Percentiles rank a stretch among this genome's conserved stretches.
Conservation (phyloP, 1,284 basidiomycete species). For the Porogramme epimiltina region DNA sequence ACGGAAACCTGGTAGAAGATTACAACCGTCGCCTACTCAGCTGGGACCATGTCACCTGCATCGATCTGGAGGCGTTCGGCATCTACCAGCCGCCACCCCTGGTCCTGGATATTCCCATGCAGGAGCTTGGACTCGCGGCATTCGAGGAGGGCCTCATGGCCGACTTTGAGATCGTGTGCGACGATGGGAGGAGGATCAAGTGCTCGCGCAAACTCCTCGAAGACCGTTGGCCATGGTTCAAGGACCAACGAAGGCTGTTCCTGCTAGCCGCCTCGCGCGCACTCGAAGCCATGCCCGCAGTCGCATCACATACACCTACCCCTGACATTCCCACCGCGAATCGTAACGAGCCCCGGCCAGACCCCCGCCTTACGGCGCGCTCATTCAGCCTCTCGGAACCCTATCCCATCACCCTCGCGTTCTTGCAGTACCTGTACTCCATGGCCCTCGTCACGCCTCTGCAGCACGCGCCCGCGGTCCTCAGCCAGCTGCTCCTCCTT, state of each 20-base stretch:
- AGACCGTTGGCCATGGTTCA: conserved; percentile 94
- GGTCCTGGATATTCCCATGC: conserved; percentile 70
- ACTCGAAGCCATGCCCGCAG: conserved; percentile 57
- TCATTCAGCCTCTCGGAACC: conserved; percentile 85
- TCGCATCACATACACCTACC: conserved; percentile 57
- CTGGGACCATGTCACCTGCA: conserved; percentile 88
- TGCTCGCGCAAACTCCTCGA: conserved; percentile 84
- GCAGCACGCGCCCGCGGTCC: conserved; percentile 87
- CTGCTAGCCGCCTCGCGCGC: conserved; percentile 54
- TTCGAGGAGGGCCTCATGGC: conserved; percentile 76
- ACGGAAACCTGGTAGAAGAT: conserved; percentile 87
- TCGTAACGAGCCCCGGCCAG: conserved; percentile 51
- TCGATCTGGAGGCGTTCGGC: conserved; percentile 92
- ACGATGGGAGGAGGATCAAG: conserved; percentile 82
- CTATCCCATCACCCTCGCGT: conserved; percentile 84
- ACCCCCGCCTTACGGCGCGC: conserved; percentile 80
- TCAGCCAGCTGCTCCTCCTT: conserved; percentile 85
- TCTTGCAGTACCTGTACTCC: conserved; percentile 93
- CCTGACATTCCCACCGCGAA: conserved; percentile 57
- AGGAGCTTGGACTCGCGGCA: conserved; percentile 76
- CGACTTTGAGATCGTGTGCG: conserved; percentile 91
- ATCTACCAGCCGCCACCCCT: conserved; percentile 85
- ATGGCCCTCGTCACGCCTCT: conserved; percentile 83
- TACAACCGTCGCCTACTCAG: conserved; percentile 89
- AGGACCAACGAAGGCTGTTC: conserved; percentile 64